Percentiles rank a stretch among this genome's conserved stretches.
Evolutionary conservation across 441 rosid species (phyloP).

Genomic region (Corymbia citriodora): DNA sequence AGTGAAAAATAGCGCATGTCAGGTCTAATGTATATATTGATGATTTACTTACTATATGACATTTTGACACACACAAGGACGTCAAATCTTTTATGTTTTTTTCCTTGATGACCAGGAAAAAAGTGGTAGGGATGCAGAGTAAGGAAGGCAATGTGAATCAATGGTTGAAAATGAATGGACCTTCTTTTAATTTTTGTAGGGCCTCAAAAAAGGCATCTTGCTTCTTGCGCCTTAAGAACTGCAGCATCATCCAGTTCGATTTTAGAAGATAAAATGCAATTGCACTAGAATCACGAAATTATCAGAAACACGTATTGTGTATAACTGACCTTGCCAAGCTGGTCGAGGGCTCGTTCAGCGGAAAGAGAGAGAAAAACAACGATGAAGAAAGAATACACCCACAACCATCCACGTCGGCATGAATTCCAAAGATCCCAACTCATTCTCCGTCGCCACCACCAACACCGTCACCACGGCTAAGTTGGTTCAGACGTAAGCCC

Average conservation of each 20-base stretch:
- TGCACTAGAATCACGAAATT: neutral
- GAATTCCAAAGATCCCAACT: neutral
- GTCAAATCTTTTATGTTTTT: neutral
- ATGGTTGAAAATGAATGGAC: constrained; percentile 18
- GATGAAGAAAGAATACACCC: constrained; percentile 1
- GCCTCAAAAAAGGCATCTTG: constrained; percentile 62
- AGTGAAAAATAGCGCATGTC: neutral
- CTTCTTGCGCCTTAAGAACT: constrained; percentile 36
- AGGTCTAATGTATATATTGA: neutral
- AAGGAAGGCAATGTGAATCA: neutral
- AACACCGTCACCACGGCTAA: neutral
- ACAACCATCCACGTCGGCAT: constrained; percentile 6
- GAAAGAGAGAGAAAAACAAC: constrained; percentile 3
- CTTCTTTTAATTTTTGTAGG: constrained; percentile 74
- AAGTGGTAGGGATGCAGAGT: neutral
- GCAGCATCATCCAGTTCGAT: neutral
- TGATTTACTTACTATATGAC: neutral
- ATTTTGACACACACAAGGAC: neutral
- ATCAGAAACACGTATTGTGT: neutral
- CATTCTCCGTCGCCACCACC: neutral
- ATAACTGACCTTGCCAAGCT: neutral
- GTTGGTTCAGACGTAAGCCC: neutral
- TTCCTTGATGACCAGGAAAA: neutral
- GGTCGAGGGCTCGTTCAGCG: neutral
- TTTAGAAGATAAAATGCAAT: neutral